Conservation (phyloP, 352 stramenopile species). For the Phytopythium aichiense region DNA sequence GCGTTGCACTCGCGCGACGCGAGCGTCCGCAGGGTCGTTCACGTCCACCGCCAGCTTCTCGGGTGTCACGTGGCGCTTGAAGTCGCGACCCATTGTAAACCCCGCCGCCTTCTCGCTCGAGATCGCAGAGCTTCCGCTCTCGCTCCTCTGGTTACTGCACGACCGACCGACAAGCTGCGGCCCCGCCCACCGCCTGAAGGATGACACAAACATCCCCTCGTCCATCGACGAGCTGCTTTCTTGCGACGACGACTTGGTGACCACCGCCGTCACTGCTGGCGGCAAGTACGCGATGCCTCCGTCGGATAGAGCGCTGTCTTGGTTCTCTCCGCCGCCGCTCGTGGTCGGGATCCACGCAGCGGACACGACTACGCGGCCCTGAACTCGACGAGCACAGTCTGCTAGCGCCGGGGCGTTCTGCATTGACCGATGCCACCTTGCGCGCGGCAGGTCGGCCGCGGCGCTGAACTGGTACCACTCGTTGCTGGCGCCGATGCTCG, state of each 20-base stretch:
- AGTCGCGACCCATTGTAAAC: slow-evolving; percentile 27
- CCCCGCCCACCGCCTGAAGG: background rate
- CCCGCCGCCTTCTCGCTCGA: slow-evolving; percentile 26
- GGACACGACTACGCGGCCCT: slow-evolving; percentile 44
- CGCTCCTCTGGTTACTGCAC: slow-evolving; percentile 17
- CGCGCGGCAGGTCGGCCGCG: slow-evolving; percentile 29
- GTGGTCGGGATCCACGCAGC: slow-evolving; percentile 31
- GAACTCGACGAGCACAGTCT: slow-evolving; percentile 31
- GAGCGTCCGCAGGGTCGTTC: slow-evolving; percentile 69
- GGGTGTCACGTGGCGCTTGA: slow-evolving; percentile 43
- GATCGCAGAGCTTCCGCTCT: slow-evolving; percentile 25
- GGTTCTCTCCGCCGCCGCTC: background rate
- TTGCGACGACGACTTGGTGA: background rate
- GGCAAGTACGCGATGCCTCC: background rate
- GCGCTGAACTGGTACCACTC: slow-evolving; percentile 83
- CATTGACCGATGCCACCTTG: slow-evolving; percentile 54
- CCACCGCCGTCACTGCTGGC: background rate
- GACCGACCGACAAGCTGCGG: slow-evolving; percentile 7
- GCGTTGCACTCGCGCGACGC: slow-evolving; percentile 36
- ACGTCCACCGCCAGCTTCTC: slow-evolving; percentile 46
- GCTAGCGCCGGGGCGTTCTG: slow-evolving; percentile 43
- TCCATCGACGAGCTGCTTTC: background rate
- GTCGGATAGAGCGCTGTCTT: background rate
- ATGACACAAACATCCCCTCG: background rate
- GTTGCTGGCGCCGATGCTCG: slow-evolving; percentile 40